phyloP scores from a whole-genome alignment of 331 rosid species.

The Arachis monticola region DNA sequence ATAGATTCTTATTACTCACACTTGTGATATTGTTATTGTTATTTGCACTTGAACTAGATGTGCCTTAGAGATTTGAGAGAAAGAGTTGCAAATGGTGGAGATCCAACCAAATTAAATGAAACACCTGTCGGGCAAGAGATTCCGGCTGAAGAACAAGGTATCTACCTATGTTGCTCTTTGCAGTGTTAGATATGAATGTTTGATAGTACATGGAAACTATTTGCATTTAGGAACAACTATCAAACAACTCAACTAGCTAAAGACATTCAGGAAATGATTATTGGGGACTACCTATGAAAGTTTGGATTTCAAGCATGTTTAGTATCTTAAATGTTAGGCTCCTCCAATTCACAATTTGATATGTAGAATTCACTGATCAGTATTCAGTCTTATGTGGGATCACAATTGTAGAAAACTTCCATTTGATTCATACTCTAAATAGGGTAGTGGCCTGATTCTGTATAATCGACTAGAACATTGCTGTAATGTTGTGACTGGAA shows the following conservation, averaged over 20 bases:
- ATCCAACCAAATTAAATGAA: constrained; percentile 77
- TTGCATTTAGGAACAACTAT: constrained; percentile 11
- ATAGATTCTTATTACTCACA: background rate
- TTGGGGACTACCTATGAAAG: background rate
- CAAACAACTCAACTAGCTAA: constrained; percentile 22
- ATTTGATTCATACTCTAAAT: constrained; percentile 1
- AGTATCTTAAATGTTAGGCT: constrained; percentile 21
- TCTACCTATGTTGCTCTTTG: constrained; percentile 19
- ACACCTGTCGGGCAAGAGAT: constrained; percentile 46
- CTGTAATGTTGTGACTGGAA: background rate
- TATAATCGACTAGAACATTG: constrained; percentile 4
- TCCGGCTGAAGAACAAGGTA: constrained; percentile 63
- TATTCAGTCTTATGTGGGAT: background rate
- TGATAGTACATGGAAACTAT: background rate
- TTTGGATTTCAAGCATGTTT: background rate
- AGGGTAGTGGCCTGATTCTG: background rate
- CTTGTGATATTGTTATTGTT: background rate
- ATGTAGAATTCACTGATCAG: background rate
- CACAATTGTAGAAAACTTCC: constrained; percentile 25
- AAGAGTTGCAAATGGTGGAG: constrained; percentile 91
- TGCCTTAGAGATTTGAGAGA: constrained; percentile 83
- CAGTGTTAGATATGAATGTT: constrained; percentile 2
- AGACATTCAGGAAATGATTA: background rate
- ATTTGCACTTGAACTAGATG: constrained; percentile 44
- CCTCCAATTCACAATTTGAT: constrained; percentile 12